These are phyloP conservation scores for Yamadazyma sp. DNA, from an alignment of 805 yeast species.

Conservation along the genomic window DNA sequence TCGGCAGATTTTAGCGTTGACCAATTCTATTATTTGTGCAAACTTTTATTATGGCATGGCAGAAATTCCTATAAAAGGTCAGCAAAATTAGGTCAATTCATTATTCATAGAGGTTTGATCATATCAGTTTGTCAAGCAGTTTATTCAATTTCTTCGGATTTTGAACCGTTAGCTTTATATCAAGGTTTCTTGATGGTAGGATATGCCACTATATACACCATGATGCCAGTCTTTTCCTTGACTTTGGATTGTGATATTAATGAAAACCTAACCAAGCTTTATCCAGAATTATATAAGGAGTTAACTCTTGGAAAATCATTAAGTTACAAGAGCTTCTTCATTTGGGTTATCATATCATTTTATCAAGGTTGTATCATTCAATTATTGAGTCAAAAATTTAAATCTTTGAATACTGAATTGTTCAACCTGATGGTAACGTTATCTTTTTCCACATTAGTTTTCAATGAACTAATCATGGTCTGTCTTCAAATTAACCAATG, in stretches of 20 bases:
- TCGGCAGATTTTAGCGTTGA: slow-evolving; percentile 96
- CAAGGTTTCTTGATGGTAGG: slow-evolving; percentile 99
- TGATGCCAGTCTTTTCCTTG: slow-evolving; percentile 96
- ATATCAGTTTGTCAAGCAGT: slow-evolving; percentile 95
- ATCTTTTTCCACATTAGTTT: slow-evolving; percentile 72
- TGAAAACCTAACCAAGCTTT: slow-evolving; percentile 80
- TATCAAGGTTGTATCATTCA: slow-evolving; percentile 90
- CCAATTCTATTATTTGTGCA: slow-evolving; percentile 86
- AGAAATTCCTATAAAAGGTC: slow-evolving; percentile 94
- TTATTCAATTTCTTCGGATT: slow-evolving; percentile 77
- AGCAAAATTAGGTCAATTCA: slow-evolving; percentile 92
- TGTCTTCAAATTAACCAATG: slow-evolving; percentile 90
- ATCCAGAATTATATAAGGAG: slow-evolving; percentile 94
- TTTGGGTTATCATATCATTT: slow-evolving; percentile 87
- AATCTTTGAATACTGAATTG: slow-evolving; percentile 51
- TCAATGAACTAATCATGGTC: slow-evolving; percentile 91
- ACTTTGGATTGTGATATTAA: slow-evolving; percentile 90
- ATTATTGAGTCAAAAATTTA: slow-evolving; percentile 72
- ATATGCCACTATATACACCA: slow-evolving; percentile 93
- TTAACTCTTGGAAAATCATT: slow-evolving; percentile 83
- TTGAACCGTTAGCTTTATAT: slow-evolving; percentile 91
- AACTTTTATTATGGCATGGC: slow-evolving; percentile 94
- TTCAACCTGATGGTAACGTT: slow-evolving; percentile 82
- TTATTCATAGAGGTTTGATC: slow-evolving; percentile 92
- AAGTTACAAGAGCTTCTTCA: slow-evolving; percentile 82